These are phyloP conservation scores for Penicillium malachiteum DNA, from an alignment of 495 filamentous ascomycete genomes.

Conservation along the genomic window DNA sequence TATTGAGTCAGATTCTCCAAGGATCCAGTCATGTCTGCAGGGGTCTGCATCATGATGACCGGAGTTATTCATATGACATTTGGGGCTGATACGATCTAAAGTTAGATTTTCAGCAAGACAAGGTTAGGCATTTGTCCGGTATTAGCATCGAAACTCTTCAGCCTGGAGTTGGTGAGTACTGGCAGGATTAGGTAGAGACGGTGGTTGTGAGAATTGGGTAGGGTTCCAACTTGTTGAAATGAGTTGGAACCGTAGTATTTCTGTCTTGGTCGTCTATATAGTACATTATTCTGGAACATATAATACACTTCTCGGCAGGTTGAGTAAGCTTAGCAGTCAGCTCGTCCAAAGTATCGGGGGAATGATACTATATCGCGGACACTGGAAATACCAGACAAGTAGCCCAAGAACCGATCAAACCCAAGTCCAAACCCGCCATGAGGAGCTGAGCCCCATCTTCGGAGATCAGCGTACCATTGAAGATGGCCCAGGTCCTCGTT, in stretches of 20 bases:
- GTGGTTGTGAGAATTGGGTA: background rate
- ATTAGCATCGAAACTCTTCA: background rate
- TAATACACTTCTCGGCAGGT: constrained; percentile 12
- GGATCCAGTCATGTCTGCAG: too few species aligned
- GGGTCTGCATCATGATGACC: too few species aligned
- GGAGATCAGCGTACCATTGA: constrained; percentile 92
- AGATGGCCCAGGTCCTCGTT: constrained; percentile 56
- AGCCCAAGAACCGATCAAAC: constrained; percentile 86
- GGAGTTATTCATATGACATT: too few species aligned
- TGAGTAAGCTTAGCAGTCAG: constrained; percentile 65
- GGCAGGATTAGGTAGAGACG: background rate
- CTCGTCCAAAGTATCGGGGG: constrained; percentile 86
- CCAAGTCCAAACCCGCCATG: constrained; percentile 95
- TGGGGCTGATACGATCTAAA: background rate
- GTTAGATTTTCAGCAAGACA: background rate
- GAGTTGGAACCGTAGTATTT: background rate
- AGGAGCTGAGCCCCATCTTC: constrained; percentile 90
- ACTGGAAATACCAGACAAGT: constrained; percentile 79
- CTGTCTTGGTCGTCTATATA: background rate
- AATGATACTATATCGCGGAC: constrained; percentile 87
- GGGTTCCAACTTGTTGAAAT: background rate
- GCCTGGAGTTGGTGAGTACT: background rate
- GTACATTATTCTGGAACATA: constrained; percentile 6
- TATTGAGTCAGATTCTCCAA: too few species aligned
- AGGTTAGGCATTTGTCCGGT: background rate